phyloP scores from a whole-genome alignment of 805 yeast genomes.

The Torulaspora gathmanii region DNA sequence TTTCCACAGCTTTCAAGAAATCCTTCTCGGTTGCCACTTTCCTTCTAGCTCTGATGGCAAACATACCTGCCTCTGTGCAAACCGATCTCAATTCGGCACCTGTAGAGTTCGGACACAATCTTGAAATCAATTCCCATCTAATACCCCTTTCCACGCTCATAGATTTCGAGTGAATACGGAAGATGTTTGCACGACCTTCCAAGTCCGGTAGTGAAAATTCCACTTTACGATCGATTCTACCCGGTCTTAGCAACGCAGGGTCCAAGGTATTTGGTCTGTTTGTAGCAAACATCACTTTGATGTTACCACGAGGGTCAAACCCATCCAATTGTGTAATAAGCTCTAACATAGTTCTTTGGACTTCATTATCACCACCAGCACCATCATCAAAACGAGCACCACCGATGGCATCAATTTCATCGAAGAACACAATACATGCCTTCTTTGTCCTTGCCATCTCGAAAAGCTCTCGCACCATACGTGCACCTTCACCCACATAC shows the following conservation, averaged over 20 bases:
- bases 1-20: slow-evolving; percentile 94
- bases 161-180: slow-evolving; percentile 93
- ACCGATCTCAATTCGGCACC: slow-evolving; percentile 99
- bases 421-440: slow-evolving; percentile 96
- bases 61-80: slow-evolving; percentile 99
- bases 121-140: slow-evolving; percentile 96
- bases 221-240: slow-evolving; percentile 97
- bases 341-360: slow-evolving; percentile 98
- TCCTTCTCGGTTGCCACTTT: slow-evolving; percentile 98
- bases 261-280: slow-evolving; percentile 97
- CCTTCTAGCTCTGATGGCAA: slow-evolving; percentile 96
- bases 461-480: slow-evolving; percentile 97
- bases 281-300: slow-evolving; percentile 99
- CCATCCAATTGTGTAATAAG: slow-evolving; percentile 97
- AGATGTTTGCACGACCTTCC: slow-evolving; percentile 96
- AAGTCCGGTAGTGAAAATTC: slow-evolving; percentile 95
- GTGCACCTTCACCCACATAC: slow-evolving; percentile 99
- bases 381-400: slow-evolving; percentile 99
- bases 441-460: slow-evolving; percentile 99
- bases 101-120: slow-evolving; percentile 96
- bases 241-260: slow-evolving; percentile 96
- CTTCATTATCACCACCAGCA: slow-evolving; percentile 99
- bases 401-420: slow-evolving; percentile 98
- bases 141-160: slow-evolving; percentile 98
- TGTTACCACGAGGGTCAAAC: slow-evolving; percentile 97